phyloP scores from a whole-genome alignment of 2,329 filamentous ascomycete genomes.

The Botrytis deweyae region DNA sequence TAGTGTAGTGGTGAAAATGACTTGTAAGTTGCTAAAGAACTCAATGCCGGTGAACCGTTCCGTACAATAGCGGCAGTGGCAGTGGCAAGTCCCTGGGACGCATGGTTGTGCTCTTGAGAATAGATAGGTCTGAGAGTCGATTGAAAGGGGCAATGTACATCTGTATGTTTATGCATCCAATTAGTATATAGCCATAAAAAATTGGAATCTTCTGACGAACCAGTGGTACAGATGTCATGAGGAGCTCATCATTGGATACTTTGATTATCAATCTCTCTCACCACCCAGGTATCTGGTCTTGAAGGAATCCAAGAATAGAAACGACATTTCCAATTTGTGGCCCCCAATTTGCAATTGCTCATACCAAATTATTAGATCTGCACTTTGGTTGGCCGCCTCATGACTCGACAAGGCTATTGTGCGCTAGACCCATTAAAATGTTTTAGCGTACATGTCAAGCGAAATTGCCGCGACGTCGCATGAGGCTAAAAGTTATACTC shows the following conservation, averaged over 20 bases:
- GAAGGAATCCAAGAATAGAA: background rate
- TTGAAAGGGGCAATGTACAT: background rate
- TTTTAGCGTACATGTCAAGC: background rate
- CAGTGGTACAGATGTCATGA: background rate
- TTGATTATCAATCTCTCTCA: background rate
- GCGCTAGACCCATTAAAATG: background rate
- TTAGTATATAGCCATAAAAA: background rate
- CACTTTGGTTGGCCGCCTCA: background rate
- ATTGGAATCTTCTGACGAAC: background rate
- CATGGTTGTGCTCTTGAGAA: background rate
- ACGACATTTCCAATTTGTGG: background rate
- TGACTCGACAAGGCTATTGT: background rate
- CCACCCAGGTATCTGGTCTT: background rate
- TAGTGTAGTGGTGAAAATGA: background rate
- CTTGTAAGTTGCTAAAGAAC: background rate
- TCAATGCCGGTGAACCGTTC: background rate
- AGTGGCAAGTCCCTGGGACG: background rate
- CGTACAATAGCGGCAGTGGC: background rate
- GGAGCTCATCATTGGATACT: background rate
- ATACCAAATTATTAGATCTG: background rate
- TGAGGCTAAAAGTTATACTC: constrained; percentile 8
- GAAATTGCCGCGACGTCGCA: background rate
- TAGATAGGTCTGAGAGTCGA: background rate
- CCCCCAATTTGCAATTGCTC: background rate
- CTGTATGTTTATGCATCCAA: background rate